These are phyloP conservation scores for Fragosphaeria purpurea DNA, from an alignment of 2,329 filamentous ascomycete species.

Conservation along the genomic window DNA sequence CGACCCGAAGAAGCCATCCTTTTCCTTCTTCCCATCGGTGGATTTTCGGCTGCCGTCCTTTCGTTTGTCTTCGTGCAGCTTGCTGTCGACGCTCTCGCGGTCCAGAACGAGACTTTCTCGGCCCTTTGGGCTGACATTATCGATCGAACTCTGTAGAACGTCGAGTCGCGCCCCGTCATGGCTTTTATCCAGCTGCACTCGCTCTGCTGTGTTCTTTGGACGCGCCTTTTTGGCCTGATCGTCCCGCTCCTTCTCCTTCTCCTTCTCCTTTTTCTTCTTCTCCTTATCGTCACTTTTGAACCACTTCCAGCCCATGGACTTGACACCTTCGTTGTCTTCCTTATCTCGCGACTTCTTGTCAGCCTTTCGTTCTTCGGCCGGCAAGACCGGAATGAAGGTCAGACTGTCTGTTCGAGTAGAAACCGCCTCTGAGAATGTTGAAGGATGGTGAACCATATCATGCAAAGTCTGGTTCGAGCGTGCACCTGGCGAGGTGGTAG, in stretches of 20 bases:
- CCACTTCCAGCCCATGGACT: slow-evolving; percentile 76
- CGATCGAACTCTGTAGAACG: slow-evolving; percentile 78
- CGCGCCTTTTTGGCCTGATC: slow-evolving; percentile 50
- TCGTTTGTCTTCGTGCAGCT: slow-evolving; percentile 70
- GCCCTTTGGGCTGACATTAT: slow-evolving; percentile 52
- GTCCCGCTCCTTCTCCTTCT: slow-evolving; percentile 50
- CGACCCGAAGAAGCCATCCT: slow-evolving; percentile 86
- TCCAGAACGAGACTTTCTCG: slow-evolving; percentile 80
- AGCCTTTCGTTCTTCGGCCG: slow-evolving; percentile 57
- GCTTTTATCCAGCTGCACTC: slow-evolving; percentile 34
- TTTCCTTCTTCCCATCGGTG: slow-evolving; percentile 74
- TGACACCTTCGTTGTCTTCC: slow-evolving; percentile 54
- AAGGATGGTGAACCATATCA: slow-evolving; percentile 55
- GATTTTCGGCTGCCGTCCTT: slow-evolving; percentile 69
- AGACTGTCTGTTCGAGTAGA: slow-evolving; percentile 63
- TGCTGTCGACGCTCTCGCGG: slow-evolving; percentile 60
- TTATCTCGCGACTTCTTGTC: slow-evolving; percentile 69
- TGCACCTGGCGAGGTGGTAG: slow-evolving; percentile 4
- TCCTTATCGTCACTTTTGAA: slow-evolving; percentile 70
- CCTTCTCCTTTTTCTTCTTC: slow-evolving; percentile 55
- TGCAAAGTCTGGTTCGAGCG: slow-evolving; percentile 41
- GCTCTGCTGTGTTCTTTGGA: slow-evolving; percentile 44
- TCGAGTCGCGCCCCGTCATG: slow-evolving; percentile 80
- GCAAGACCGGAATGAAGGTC: slow-evolving; percentile 68
- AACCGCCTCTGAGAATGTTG: slow-evolving; percentile 59